Conservation (phyloP, 768 basidiomycete genomes). For the Xerocomellus chrysenteron region DNA sequence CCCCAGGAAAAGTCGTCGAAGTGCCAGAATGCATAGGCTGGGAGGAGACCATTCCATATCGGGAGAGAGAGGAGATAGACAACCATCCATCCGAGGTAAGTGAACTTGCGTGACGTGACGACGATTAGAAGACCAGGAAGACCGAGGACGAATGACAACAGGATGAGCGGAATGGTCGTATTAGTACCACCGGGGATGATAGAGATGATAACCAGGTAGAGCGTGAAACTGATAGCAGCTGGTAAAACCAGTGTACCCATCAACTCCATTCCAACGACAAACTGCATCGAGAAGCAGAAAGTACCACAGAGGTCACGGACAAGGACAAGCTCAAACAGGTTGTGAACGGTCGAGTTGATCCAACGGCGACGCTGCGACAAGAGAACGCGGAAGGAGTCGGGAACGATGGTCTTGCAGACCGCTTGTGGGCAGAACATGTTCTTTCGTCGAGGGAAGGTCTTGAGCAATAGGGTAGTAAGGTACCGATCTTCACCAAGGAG, state of each 20-base stretch:
- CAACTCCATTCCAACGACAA: constrained; percentile 98
- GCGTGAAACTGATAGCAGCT: constrained; percentile 95
- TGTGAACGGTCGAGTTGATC: constrained; percentile 99
- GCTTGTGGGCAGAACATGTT: constrained; percentile 99
- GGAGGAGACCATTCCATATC: constrained; percentile 95
- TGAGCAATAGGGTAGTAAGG: constrained; percentile 93
- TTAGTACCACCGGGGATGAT: constrained; percentile 78
- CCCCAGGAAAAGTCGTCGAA: constrained; percentile 99
- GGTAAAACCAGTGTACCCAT: constrained; percentile 95
- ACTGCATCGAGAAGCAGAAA: constrained; percentile 99
- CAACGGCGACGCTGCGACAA: constrained; percentile 96
- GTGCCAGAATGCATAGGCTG: constrained; percentile 97
- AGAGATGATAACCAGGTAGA: constrained; percentile 88
- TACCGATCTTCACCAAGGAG: constrained; percentile 99
- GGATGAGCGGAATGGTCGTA: constrained; percentile 86
- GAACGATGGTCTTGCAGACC: constrained; percentile 98
- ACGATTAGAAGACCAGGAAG: constrained; percentile 94
- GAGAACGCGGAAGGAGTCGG: constrained; percentile 91
- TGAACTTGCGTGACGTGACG: constrained; percentile 90
- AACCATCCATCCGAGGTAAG: constrained; percentile 97
- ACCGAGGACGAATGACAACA: constrained; percentile 93
- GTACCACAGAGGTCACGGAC: constrained; percentile 99
- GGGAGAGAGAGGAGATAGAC: constrained; percentile 91
- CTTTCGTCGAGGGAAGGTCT: constrained; percentile 99
- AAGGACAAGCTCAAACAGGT: constrained; percentile 89